phyloP scores from a whole-genome alignment of 2,329 filamentous ascomycete genomes.

The Fusarium penzigii region DNA sequence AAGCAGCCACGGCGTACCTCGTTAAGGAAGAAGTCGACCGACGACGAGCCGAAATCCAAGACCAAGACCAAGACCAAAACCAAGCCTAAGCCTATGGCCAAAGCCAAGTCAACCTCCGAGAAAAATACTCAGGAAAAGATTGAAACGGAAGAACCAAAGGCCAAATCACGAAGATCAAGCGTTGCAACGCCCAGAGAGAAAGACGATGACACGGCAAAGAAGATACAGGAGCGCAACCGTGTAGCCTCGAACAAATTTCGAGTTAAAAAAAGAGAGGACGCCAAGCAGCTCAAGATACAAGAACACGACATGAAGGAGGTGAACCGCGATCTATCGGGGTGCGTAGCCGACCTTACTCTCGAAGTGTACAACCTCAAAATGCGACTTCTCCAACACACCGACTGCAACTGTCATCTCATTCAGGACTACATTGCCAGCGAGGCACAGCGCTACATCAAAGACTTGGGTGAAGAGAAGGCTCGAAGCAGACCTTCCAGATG shows the following conservation, averaged over 20 bases:
- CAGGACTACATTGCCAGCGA: constrained; percentile 24
- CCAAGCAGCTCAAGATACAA: constrained; percentile 11
- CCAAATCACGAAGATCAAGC: background rate
- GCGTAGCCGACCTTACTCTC: constrained; percentile 14
- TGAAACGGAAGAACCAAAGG: background rate
- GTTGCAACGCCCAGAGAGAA: background rate
- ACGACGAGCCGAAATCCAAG: too few relatives aligned
- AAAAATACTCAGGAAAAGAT: background rate
- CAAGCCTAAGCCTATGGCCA: too few relatives aligned
- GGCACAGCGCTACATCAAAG: constrained; percentile 15
- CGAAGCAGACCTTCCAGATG: too few relatives aligned
- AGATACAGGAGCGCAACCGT: constrained; percentile 21
- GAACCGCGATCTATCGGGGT: constrained; percentile 11
- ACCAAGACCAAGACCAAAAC: too few relatives aligned
- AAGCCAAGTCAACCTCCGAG: too few relatives aligned
- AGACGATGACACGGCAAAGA: background rate
- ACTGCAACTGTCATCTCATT: constrained; percentile 25
- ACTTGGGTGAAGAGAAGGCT: background rate
- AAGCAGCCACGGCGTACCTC: too few relatives aligned
- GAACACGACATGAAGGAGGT: constrained; percentile 19
- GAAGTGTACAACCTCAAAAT: constrained; percentile 27
- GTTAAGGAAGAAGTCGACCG: too few relatives aligned
- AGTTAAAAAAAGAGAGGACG: constrained; percentile 20
- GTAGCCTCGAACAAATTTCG: constrained; percentile 29
- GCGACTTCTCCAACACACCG: constrained; percentile 21